Evolutionary conservation across 164 flowering plant genomes (phyloP).

Genomic region (Euptelea pleiosperma): DNA sequence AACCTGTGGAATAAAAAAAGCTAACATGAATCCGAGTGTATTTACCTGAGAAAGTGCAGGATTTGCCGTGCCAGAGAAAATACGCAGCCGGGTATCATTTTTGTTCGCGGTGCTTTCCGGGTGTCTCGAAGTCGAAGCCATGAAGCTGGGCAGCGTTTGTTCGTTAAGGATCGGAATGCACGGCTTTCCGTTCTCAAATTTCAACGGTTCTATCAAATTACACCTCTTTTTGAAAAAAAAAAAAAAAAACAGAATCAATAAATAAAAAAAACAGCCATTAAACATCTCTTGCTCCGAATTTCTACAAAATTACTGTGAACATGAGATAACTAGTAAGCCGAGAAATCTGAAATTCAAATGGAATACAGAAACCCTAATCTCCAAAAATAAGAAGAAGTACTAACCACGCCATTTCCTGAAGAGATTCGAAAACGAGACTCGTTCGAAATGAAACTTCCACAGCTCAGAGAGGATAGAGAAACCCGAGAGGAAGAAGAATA

Average conservation of each 20-base stretch:
- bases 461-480: slow-evolving; percentile 12
- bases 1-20: too few species aligned
- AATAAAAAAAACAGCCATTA: background rate
- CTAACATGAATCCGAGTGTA: background rate
- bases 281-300: background rate
- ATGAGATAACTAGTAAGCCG: background rate
- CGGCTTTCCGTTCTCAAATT: slow-evolving; percentile 55
- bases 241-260: background rate
- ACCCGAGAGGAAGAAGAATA: slow-evolving; percentile 3
- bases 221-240: slow-evolving; percentile 41
- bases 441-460: slow-evolving; percentile 2
- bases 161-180: slow-evolving; percentile 33
- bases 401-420: slow-evolving; percentile 15
- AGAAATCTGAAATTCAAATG: background rate
- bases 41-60: slow-evolving; percentile 78
- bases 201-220: slow-evolving; percentile 49
- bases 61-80: slow-evolving; percentile 95
- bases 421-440: slow-evolving; percentile 19
- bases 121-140: slow-evolving; percentile 31
- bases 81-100: slow-evolving; percentile 58
- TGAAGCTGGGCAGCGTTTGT: slow-evolving; percentile 29
- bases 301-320: background rate
- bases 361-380: background rate
- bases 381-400: background rate
- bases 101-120: slow-evolving; percentile 13